A percentile compares a stretch with the other conserved stretches of the same genome.
Conservation (phyloP, 306 rosid genomes). For the Argentina anserina region DNA sequence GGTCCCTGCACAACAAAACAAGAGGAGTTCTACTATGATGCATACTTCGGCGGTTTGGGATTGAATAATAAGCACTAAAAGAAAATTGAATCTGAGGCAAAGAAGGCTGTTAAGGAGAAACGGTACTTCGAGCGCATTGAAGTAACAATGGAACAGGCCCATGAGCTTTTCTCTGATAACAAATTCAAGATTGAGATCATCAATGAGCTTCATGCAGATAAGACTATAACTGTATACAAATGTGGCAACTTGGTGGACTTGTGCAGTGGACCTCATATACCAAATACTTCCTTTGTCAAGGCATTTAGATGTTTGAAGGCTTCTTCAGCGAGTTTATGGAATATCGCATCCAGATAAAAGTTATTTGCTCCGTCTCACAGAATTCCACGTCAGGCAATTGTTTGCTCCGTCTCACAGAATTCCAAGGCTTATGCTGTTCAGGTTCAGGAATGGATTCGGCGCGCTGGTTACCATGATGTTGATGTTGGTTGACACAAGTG, state of each 20-base stretch:
- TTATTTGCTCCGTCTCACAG: no score
- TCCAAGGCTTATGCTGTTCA: constrained; percentile 66
- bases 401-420: constrained; percentile 89
- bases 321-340: no score
- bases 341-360: no score
- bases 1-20: constrained; percentile 82
- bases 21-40: no score
- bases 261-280: constrained; percentile 98
- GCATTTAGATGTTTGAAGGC: constrained; percentile 55
- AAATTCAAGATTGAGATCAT: constrained; percentile 82
- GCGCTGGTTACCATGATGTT: constrained; percentile 64
- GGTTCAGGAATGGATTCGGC: constrained; percentile 67
- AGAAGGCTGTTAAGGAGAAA: constrained; percentile 25
- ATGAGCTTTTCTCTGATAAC: constrained; percentile 75
- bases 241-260: constrained; percentile 91
- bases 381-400: constrained; percentile 89
- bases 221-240: constrained; percentile 86
- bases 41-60: no score
- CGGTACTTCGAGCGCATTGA: constrained; percentile 92
- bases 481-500: constrained; percentile 77
- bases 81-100: no score
- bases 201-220: constrained; percentile 82
- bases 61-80: no score
- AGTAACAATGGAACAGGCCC: constrained; percentile 78
- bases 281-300: constrained; percentile 90